Base-by-base conservation (phyloP, 768 basidiomycete species). In the Boletus huronensis region DNA sequence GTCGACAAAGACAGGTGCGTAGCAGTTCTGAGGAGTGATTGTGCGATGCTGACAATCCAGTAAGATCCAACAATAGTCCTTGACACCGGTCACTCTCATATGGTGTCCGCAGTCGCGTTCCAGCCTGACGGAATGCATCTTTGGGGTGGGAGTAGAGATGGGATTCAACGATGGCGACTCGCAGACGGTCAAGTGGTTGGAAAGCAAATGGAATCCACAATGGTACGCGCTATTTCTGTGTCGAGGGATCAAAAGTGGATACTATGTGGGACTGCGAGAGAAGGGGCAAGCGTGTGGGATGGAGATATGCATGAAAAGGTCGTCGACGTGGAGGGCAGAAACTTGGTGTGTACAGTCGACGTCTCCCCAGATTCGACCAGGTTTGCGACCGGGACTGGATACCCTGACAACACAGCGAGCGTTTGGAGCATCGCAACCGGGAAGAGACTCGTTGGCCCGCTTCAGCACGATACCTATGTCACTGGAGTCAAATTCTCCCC, bases 81-180 rank as follows among this genome's bases (percentile, higher is more conserved):
- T 3, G 14, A 8, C 6, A 16, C 13, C 13, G 3, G 13, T 23
- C 0, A 3, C 40, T 14, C 3, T 7, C 14, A 0, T 4, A 11
- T 1, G 3, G 40, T 41, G 2, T 41, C 1, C 6, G 23, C 13
- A 14, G 8, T 40, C 39, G 11, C 39, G 1, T 41, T 41, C 25
- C 25, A 26, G 0, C 25, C 25, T 17, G 17, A 26, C 16, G 25
- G 14, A 3, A 11, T 2, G 4, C 13, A 41, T n/a, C 9, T 43
- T n/a, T 26, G 17, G 25, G 25, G 42, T 5, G 42, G 42, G 16
- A 26, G 9, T 2, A 2, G 1, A 0, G 17, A 43, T 10, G 42
- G 9, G 0, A 43, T 25, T 26, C 42, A 17, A 17, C 42, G 4
- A n/a, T 43, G 42, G 42, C 25, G 3, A 11, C 25, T 43, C 5